Evolutionary conservation across 768 basidiomycete species (phyloP), one percentile per base, ranked within the genome.

Genomic region (Galerina sulciceps): DNA sequence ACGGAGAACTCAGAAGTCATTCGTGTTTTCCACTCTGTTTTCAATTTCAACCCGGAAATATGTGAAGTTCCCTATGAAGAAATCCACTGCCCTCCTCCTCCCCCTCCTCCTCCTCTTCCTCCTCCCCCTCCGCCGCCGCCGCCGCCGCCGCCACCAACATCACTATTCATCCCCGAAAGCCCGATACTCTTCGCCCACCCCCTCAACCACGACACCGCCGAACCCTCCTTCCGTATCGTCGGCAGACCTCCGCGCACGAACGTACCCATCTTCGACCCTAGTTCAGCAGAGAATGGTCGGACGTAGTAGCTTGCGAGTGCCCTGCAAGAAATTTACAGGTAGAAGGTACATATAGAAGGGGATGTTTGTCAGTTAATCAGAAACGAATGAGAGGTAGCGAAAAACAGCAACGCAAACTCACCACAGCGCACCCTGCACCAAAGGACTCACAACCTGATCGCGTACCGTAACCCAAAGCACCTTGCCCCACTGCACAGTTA

Each of bases 361-460:
- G 14, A 10, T 15, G 23, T 23, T 37, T 13, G 22, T 23, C 14
- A 36, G 49, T 20, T 41, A 31, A 31, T 8, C 26, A 31, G 26
- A 31, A 31, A 31, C 2, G 26, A 31, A 31, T 31, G 13, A 45
- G 38, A 34, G 13, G n/a, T 10, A 13, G 20, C n/a, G 50, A 42
- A 34, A 11, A 22, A 37, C 8, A 41, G 26, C 52, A 42, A 22
- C 35, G 23, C 35, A 41, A 23, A 65, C 87, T 65, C 60, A 90
- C 89, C 89, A 89, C 31, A 88, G 68, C 23, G 81, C 76, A 15
- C 89, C 89, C 67, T 90, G 90, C 26, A 88, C 35, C 6, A 91
- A 67, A 4, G 89, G 89, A 57, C 82, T 84, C 61, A 90, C 71
- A 49, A 91, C 75, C 65, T 91, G 89, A 73, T 91, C 89, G 53